Evolutionary conservation across 192 early-diverging fungal genomes (phyloP).

Genomic region (Jimgerdemannia flammicorona): DNA sequence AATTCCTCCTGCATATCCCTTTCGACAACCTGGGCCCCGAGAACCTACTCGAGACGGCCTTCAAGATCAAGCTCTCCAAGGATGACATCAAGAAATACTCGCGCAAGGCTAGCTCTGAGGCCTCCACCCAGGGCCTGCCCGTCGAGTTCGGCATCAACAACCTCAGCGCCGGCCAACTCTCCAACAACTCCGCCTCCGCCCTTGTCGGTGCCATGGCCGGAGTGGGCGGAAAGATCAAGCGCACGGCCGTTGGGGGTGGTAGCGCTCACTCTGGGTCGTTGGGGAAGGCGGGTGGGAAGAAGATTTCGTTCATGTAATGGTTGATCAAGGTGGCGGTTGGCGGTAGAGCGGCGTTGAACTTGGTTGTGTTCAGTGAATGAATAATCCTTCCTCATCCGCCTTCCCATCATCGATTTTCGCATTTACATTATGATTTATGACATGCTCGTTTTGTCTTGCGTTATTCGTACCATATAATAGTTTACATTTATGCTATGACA

Average conservation of each 20-base stretch:
- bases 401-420: background rate
- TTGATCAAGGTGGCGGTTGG: background rate
- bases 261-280: background rate
- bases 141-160: constrained; percentile 30
- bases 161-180: constrained; percentile 15
- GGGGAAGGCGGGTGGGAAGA: background rate
- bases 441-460: background rate
- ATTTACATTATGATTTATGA: background rate
- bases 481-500: background rate
- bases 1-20: constrained; percentile 79
- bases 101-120: constrained; percentile 20
- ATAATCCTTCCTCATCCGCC: background rate
- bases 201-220: background rate
- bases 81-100: constrained; percentile 46
- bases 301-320: background rate
- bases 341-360: background rate
- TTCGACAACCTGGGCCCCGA: constrained; percentile 57
- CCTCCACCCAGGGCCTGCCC: constrained; percentile 14
- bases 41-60: constrained; percentile 60
- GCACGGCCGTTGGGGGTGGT: background rate
- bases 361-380: background rate
- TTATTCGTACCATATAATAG: background rate
- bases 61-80: constrained; percentile 65
- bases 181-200: background rate
- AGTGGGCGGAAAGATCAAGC: background rate